Evolutionary conservation across 495 filamentous ascomycete species (phyloP), one percentile per base, ranked within the genome.

Genomic region (Bryoglossum gracile): DNA sequence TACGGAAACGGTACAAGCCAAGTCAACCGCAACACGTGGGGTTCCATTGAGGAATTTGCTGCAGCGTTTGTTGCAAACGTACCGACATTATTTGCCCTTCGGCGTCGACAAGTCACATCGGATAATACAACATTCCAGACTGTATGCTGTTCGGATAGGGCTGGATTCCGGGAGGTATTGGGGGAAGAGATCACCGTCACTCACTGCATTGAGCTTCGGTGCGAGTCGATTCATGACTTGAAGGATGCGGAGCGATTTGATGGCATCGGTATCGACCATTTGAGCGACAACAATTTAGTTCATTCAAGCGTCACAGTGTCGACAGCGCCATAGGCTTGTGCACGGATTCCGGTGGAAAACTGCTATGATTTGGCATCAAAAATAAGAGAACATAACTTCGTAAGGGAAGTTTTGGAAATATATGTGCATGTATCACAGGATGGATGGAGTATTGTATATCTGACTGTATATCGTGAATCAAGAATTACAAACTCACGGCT

Each of bases 11-110:
- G 58, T 14, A 61, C 62, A 10, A 56, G 52, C 0, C 68, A 71
- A 44, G 60, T 62, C 2, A 71, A 63, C 9, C 63, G 70, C 13
- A 71, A 60, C 1, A 56, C 69, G 1, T 71, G 68, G 68, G 69
- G 64, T 11, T 66, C 63, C 2, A 57, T 68, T 13, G 68, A 73
- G 26, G 52, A 66, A 21, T 57, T 73, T n/a, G 62, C 65, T 14
- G 67, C 70, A 16, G 59, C 65, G 22, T 65, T 72, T 16, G 70
- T 73, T 3, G 67, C 69, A 10, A 73, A 72, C 50, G 60, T 64
- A 8, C 68, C 68, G 0, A 66, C 65, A 0, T 53, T 73, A 4
- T 73, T 30, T 17, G 28, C 53, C 6, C 42, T 55, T 21, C 53
- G 62, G 38, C 53, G 50, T 49, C 45, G 24, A 43, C 14, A 13